Evolutionary conservation across 2,329 filamentous ascomycete genomes (phyloP).

Genomic region (Sporothrix brasiliensis): DNA sequence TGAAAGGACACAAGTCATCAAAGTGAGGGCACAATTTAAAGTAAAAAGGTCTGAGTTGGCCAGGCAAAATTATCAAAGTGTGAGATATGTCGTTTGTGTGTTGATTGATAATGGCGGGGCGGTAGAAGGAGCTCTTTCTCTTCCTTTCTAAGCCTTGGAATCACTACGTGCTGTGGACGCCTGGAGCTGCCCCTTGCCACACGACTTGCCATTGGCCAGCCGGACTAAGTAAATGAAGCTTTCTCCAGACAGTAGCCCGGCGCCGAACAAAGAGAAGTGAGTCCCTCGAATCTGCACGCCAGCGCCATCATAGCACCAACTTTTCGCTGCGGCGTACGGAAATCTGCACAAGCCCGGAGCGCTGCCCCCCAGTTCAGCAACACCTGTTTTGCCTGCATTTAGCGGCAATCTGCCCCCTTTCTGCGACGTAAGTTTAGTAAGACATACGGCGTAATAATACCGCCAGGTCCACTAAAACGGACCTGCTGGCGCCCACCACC

Average conservation of each 20-base stretch:
- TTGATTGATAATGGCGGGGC: constrained; percentile 25
- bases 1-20: not conserved
- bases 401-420: constrained; percentile 23
- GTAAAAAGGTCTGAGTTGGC: not conserved
- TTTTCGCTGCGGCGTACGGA: too few relatives aligned
- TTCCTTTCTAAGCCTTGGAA: too few relatives aligned
- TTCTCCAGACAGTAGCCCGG: constrained; percentile 20
- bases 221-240: not conserved
- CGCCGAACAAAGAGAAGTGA: constrained; percentile 4
- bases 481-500: not conserved
- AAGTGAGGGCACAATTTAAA: not conserved
- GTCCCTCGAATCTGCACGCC: constrained; percentile 23
- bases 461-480: not conserved
- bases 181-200: constrained; percentile 22
- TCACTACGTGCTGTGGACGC: not conserved
- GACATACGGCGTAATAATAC: too few relatives aligned
- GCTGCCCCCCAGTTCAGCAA: not conserved
- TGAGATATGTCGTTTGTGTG: not conserved
- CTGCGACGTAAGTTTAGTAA: not conserved
- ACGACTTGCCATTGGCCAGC: constrained; percentile 3
- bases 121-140: not conserved
- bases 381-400: not conserved
- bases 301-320: not conserved
- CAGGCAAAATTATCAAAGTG: not conserved
- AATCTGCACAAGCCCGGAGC: not conserved